A percentile compares a stretch with the other conserved stretches of the same genome.
Evolutionary conservation across 1,139 yeast species (phyloP).

Genomic region (Pichia sp.): DNA sequence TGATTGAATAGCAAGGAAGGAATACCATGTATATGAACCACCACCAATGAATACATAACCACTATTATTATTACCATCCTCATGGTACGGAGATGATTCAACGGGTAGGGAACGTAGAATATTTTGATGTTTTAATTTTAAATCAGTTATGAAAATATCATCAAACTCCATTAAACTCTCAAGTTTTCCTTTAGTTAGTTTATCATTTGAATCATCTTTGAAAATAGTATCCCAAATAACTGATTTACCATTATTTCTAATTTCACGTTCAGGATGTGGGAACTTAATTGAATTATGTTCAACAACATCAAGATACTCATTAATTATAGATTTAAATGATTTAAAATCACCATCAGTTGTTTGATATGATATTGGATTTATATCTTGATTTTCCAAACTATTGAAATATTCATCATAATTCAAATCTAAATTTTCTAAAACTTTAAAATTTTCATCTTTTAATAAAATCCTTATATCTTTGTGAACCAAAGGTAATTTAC

Average conservation of each 20-base stretch:
- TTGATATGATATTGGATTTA: neutral
- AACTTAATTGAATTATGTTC: conserved; percentile 9
- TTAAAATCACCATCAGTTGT: neutral
- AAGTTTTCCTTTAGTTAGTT: conserved; percentile 14
- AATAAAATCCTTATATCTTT: conserved; percentile 9
- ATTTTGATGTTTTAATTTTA: conserved; percentile 20
- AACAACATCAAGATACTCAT: conserved; percentile 11
- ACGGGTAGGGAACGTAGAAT: conserved; percentile 17
- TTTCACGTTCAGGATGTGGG: conserved; percentile 20
- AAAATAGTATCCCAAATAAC: conserved; percentile 21
- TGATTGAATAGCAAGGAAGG: conserved; percentile 44
- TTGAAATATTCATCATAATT: conserved; percentile 8
- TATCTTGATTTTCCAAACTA: neutral
- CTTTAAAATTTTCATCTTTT: conserved; percentile 13
- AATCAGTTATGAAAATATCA: conserved; percentile 20
- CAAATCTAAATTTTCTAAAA: conserved; percentile 8
- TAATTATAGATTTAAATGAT: conserved; percentile 14
- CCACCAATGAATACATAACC: conserved; percentile 65
- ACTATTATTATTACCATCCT: conserved; percentile 37
- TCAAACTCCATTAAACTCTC: conserved; percentile 16
- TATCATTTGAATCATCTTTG: conserved; percentile 16
- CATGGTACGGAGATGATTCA: conserved; percentile 20
- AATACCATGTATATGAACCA: conserved; percentile 47
- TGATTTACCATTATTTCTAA: conserved; percentile 19
- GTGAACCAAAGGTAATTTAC: neutral